A percentile compares a stretch with the other conserved stretches of the same genome.
Conservation (phyloP, 2,329 filamentous ascomycete species). For the Coleophoma crateriformis region DNA sequence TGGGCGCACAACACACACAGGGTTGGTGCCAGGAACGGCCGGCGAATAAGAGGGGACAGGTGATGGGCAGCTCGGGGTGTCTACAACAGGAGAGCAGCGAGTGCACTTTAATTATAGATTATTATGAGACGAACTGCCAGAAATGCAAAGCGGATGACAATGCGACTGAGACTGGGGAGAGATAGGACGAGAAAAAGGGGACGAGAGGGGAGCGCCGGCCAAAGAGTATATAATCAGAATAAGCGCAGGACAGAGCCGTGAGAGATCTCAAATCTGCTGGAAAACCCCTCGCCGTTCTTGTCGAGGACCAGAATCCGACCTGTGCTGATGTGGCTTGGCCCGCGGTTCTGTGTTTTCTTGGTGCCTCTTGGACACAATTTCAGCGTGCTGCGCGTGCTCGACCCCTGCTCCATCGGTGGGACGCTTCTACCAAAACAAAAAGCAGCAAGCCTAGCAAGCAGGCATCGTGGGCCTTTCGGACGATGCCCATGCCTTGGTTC, state of each 20-base stretch:
- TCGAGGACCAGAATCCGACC: background rate
- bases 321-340: background rate
- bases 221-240: background rate
- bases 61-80: background rate
- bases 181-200: background rate
- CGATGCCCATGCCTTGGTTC: too few species aligned
- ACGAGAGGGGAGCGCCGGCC: background rate
- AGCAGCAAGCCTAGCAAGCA: too few species aligned
- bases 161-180: background rate
- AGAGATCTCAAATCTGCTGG: background rate
- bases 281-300: background rate
- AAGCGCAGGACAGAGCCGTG: background rate
- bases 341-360: background rate
- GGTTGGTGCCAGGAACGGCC: constrained; percentile 1
- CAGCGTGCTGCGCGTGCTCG: background rate
- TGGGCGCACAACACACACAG: background rate
- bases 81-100: background rate
- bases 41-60: background rate
- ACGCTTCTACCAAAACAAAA: too few species aligned
- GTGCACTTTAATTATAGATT: too few species aligned
- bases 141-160: background rate
- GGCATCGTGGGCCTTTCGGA: too few species aligned
- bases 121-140: background rate
- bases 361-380: background rate
- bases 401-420: background rate